phyloP scores from a whole-genome alignment of 2,329 filamentous ascomycete genomes.

The Clonostachys rhizophaga region DNA sequence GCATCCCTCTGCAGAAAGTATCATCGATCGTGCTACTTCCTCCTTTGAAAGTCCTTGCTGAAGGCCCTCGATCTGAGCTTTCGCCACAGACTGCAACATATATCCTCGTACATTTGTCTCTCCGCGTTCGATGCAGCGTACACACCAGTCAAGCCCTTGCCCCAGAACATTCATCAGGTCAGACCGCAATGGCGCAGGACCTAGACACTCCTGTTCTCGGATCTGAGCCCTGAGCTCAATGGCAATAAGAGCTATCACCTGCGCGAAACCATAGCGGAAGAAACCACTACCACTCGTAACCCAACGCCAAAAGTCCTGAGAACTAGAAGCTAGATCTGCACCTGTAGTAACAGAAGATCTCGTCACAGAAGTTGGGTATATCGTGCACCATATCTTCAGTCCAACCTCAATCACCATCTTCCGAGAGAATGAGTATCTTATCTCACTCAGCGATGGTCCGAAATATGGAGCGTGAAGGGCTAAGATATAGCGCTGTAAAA shows the following conservation, averaged over 20 bases:
- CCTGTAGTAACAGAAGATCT: constrained; percentile 6
- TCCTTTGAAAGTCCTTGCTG: constrained; percentile 26
- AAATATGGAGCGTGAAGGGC: constrained; percentile 51
- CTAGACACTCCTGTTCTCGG: constrained; percentile 31
- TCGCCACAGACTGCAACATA: constrained; percentile 31
- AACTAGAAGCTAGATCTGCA: constrained; percentile 3
- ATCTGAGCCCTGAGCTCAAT: constrained; percentile 33
- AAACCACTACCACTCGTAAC: constrained; percentile 30
- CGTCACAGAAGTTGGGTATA: constrained; percentile 15
- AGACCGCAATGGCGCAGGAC: constrained; percentile 21
- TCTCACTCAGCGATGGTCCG: constrained; percentile 27
- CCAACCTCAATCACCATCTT: constrained; percentile 41
- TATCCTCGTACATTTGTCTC: constrained; percentile 53
- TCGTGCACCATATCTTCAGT: constrained; percentile 37
- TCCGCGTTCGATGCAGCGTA: constrained; percentile 34
- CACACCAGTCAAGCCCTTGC: constrained; percentile 31
- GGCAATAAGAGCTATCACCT: constrained; percentile 27
- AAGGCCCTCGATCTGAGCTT: constrained; percentile 33
- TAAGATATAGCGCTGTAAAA: constrained; percentile 49
- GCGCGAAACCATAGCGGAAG: constrained; percentile 25
- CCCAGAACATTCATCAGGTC: constrained; percentile 36
- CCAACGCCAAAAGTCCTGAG: constrained; percentile 25
- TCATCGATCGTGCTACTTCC: constrained; percentile 10
- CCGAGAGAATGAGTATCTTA: constrained; percentile 44
- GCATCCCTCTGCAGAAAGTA: too few relatives aligned